These are phyloP conservation scores for Neobulgaria alba DNA, from an alignment of 2,329 filamentous ascomycete genomes.

Conservation along the genomic window DNA sequence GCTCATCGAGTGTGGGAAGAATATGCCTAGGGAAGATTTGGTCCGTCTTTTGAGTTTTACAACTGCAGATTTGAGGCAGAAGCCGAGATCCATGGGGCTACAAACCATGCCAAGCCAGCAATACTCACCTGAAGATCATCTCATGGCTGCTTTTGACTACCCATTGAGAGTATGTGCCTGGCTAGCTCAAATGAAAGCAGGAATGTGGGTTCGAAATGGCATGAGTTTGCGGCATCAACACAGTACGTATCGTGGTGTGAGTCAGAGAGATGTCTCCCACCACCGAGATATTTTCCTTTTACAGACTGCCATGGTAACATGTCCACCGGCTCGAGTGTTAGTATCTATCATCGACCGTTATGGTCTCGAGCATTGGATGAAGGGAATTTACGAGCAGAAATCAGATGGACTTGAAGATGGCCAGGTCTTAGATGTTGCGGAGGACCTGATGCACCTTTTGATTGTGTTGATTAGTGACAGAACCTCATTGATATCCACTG, in stretches of 20 bases:
- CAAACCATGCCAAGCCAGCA: slow-evolving; percentile 45
- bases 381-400: slow-evolving; percentile 67
- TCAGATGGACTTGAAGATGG: slow-evolving; percentile 69
- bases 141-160: slow-evolving; percentile 85
- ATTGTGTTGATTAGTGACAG: slow-evolving; percentile 88
- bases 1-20: slow-evolving; percentile 83
- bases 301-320: slow-evolving; percentile 82
- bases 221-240: slow-evolving; percentile 94
- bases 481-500: slow-evolving; percentile 63
- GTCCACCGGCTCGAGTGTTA: slow-evolving; percentile 73
- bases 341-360: slow-evolving; percentile 89
- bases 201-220: slow-evolving; percentile 97
- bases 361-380: slow-evolving; percentile 79
- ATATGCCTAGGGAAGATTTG: slow-evolving; percentile 60
- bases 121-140: slow-evolving; percentile 63
- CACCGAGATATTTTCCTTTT: slow-evolving; percentile 91
- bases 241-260: slow-evolving; percentile 82
- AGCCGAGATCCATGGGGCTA: slow-evolving; percentile 53
- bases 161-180: slow-evolving; percentile 89
- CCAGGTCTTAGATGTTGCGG: slow-evolving; percentile 86
- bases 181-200: slow-evolving; percentile 95
- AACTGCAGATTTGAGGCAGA: slow-evolving; percentile 58
- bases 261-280: slow-evolving; percentile 83
- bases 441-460: slow-evolving; percentile 90
- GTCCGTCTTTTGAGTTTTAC: slow-evolving; percentile 63